Evolutionary conservation across 2,329 filamentous ascomycete species (phyloP), one percentile per base, ranked within the genome.

Genomic region (Venturia effusa): DNA sequence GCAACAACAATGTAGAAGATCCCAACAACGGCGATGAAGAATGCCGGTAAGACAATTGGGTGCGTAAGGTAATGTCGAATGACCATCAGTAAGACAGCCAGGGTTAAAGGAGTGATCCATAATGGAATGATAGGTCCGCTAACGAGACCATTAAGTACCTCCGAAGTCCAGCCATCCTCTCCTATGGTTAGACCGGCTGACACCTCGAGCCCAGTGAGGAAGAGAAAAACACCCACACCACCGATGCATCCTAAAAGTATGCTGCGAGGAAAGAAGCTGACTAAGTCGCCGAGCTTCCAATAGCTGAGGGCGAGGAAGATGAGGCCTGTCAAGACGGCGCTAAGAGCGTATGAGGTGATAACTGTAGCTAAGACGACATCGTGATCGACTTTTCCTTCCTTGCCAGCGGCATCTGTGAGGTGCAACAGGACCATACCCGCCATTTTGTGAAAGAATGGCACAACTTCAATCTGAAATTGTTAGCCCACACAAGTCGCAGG

Each of bases 171-270:
- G 68, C 89, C 85, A 39, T 99, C 82, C 68, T 99, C 82, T 69
- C 87, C 92, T 19, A 41, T 54, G 27, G 60, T 62, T 32, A 99
- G 80, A 61, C 93, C 85, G 30, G 92, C 93, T 27, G 92, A 95
- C 10, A 99, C 93, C 71, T 97, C 93, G 64, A 99, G 85, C 30
- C 92, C 94, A 7, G 94, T 99, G 61, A 90, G 85, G 61, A 97
- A 80, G 24, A 99, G 81, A 75, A 99, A 99, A 83, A 92, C 96
- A 5, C 94, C 94, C 10, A 99, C 94, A 67, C 94, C 94, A 54
- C 94, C 94, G 68, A 99, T 97, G 71, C 94, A 99, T 63, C 94
- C 94, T 67, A 97, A 96, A 39, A 99, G 79, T 69, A 99, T 99
- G 69, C 96, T 93, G 55, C 94, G 86, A 5, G 94, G 94, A 69